phyloP scores from a whole-genome alignment of 169 alveolate species.

The Miamiensis avidus region DNA sequence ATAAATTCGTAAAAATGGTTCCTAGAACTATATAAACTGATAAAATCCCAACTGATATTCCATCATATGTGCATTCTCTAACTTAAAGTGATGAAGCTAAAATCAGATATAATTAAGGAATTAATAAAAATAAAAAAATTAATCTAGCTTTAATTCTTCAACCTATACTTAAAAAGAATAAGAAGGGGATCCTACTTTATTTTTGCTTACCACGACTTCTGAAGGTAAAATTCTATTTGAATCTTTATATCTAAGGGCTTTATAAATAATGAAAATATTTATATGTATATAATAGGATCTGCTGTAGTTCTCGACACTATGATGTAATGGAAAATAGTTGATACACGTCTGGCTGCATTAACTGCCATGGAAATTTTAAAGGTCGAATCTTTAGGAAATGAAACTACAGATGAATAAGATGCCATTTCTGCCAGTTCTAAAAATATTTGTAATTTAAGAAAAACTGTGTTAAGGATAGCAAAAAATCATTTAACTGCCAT shows the following conservation, averaged over 20 bases:
- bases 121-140: no score
- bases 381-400: background rate
- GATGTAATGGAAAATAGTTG: background rate
- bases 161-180: background rate
- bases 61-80: background rate
- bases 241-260: no score
- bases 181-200: background rate
- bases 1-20: background rate
- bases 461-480: background rate
- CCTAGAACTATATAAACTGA: background rate
- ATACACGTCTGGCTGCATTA: background rate
- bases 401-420: background rate
- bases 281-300: no score
- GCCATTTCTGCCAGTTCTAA: background rate
- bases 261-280: no score
- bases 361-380: background rate
- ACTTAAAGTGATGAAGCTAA: background rate
- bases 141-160: background rate
- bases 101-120: background rate
- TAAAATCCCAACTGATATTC: background rate
- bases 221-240: no score
- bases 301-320: background rate
- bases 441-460: background rate
- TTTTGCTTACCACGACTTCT: background rate
- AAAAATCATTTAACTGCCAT: background rate